Percentiles rank a stretch among this genome's conserved stretches.
phyloP scores from a whole-genome alignment of 1,284 basidiomycete genomes.

The Ustilago shanxiensis region DNA sequence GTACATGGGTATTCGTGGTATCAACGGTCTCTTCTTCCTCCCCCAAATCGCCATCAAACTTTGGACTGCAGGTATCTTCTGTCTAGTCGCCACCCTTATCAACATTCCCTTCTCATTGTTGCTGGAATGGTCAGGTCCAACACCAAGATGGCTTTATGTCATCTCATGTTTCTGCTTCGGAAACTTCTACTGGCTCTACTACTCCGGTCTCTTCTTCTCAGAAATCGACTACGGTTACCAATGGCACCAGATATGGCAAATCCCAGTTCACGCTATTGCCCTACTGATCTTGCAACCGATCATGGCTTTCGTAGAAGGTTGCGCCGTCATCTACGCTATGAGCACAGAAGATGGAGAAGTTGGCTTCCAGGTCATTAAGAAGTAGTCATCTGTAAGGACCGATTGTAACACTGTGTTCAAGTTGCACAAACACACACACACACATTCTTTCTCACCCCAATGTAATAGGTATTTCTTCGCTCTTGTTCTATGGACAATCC shows the following conservation, averaged over 20 bases:
- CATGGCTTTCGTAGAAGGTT: conserved; percentile 70
- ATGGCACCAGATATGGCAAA: conserved; percentile 66
- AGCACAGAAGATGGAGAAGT: conserved; percentile 61
- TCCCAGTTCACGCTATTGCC: conserved; percentile 66
- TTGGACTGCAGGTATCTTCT: conserved; percentile 72
- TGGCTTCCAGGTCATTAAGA: conserved; percentile 53
- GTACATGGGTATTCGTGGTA: conserved; percentile 71
- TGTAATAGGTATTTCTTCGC: too few relatives aligned
- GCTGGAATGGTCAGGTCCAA: conserved; percentile 45
- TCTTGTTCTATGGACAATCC: too few relatives aligned
- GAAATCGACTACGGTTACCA: conserved; percentile 69
- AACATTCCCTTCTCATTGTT: conserved; percentile 70
- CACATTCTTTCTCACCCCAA: too few relatives aligned
- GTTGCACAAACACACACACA: not conserved
- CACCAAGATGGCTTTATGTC: conserved; percentile 71
- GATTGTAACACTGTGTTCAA: too few relatives aligned
- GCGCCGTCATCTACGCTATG: conserved; percentile 71
- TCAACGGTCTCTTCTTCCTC: conserved; percentile 70
- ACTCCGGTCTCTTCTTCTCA: conserved; percentile 65
- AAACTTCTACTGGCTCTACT: conserved; percentile 70
- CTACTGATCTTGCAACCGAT: conserved; percentile 70
- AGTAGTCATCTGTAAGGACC: too few relatives aligned
- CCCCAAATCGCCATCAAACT: conserved; percentile 71
- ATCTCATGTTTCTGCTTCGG: conserved; percentile 71
- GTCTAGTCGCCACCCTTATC: conserved; percentile 71